Evolutionary conservation across 2,329 filamentous ascomycete species (phyloP), one percentile per base, ranked within the genome.

Genomic region (Metarhizium sp.): DNA sequence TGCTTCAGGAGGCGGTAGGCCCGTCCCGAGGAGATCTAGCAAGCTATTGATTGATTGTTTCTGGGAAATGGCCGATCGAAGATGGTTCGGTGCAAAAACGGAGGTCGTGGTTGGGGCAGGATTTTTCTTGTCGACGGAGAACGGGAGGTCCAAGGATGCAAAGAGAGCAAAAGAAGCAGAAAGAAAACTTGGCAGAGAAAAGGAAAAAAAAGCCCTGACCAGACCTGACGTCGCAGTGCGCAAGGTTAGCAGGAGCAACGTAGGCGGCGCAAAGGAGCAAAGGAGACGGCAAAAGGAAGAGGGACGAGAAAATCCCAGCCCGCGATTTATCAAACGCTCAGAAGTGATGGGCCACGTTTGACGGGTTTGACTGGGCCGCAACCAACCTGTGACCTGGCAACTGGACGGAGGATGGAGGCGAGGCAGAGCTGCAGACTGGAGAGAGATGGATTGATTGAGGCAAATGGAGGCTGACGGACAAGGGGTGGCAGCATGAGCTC

Each of bases 291-390:
- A 25, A 45, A 16, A 25, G 16, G 6, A 47, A 45, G 20, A 51
- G 49, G 40, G 48, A 54, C 49, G 48, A 34, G 43, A 55, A 55
- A 30, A 52, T 50, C 38, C 59, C 61, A 60, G 61, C 58, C 61
- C 51, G 53, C 63, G 64, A 65, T 68, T 68, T 66, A 67, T 65
- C 60, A 64, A 61, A 59, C 61, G 62, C 60, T 58, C 59, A 59
- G 30, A 56, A 45, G 36, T 56, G 54, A 52, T 52, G 54, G 54
- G 10, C 40, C 25, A 34, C 20, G 42, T 34, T 51, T 47, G 32
- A 34, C 32, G 6, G 32, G 32, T 34, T 34, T 34, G 32, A 34
- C 32, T 34, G 48, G 55, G 55, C 16, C 30, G 55, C 51, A 42
- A 29, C 40, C 32, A 51, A 51, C 34, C 14, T 51, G 42, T 54